Evolutionary conservation across 352 stramenopile species (phyloP), one percentile per base, ranked within the genome.

Genomic region (Thalassiosira exigua): DNA sequence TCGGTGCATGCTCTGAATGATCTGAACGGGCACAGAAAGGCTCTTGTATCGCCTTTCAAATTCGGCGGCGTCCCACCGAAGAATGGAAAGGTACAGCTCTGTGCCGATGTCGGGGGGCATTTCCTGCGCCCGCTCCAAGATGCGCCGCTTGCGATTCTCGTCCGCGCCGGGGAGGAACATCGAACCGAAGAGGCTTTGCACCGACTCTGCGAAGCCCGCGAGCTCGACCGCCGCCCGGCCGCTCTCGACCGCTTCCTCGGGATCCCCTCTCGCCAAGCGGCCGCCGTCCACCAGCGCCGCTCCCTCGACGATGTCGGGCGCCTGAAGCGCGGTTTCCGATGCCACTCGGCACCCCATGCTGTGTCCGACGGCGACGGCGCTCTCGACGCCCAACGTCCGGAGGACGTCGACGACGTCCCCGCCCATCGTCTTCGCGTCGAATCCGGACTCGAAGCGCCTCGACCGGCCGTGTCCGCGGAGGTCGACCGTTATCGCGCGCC

Each of bases 1-100:
- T 48, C n/a, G 44, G 32, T 62, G 54, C 3, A 36, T 62, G 12
- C 24, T 42, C 32, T 62, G 54, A 21, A 62, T 33, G 2, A 62
- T 36, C 29, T 62, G 54, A 42, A 62, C 54, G 5, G 54, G 54
- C 27, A 48, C 54, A 42, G 27, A 26, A 29, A 62, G 2, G 0
- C 48, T 30, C 17, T 36, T 44, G 29, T 48, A 62, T 11, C 19
- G 14, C 1, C 27, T 26, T 4, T 62, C 54, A 48, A 62, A 48
- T 30, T 62, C 27, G 27, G 29, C 5, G 1, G 54, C 54, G 19
- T 7, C 27, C 54, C 29, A 62, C 0, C 54, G 24, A 12, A 62
- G 27, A 30, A n/a, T n/a, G 32, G 54, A 62, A 0, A 33, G 19
- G 26, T 50, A 1, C 21, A 21, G 14, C 32, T 46, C 29, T 7